Evolutionary conservation across 495 filamentous ascomycete species (phyloP).

Genomic region (Evernia prunastri): DNA sequence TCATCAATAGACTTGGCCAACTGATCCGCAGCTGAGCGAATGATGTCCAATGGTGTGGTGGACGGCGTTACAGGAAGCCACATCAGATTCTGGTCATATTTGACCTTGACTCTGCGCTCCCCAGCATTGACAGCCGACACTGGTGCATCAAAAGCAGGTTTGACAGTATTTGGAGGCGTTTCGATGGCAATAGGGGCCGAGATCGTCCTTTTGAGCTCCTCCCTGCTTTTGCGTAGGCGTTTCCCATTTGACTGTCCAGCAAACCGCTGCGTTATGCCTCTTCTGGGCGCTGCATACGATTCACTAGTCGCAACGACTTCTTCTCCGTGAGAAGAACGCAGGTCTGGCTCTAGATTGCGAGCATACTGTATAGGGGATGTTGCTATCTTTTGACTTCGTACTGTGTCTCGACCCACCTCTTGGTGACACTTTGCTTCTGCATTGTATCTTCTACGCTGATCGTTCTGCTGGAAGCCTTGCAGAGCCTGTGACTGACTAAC

Average conservation of each 20-base stretch:
- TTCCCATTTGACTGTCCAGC: conserved; percentile 11
- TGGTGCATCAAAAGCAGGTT: conserved; percentile 58
- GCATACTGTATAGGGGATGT: background rate
- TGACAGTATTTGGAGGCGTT: conserved; percentile 40
- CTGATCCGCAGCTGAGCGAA: conserved; percentile 50
- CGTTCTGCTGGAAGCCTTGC: background rate
- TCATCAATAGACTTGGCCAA: conserved; percentile 54
- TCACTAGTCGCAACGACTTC: background rate
- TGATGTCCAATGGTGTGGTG: conserved; percentile 68
- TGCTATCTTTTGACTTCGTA: background rate
- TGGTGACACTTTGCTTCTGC: background rate
- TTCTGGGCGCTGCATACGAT: conserved; percentile 1
- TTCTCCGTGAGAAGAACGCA: background rate
- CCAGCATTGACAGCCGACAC: conserved; percentile 78
- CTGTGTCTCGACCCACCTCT: background rate
- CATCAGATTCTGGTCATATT: conserved; percentile 55
- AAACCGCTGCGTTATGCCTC: conserved; percentile 20
- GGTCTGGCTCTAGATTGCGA: background rate
- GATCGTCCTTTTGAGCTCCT: conserved; percentile 22
- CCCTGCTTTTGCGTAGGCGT: conserved; percentile 14
- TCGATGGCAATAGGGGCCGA: conserved; percentile 22
- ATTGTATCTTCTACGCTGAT: background rate
- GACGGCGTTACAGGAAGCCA: conserved; percentile 61
- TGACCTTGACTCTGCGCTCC: conserved; percentile 64
- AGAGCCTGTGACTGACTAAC: background rate